Conservation (phyloP, 2,329 filamentous ascomycete genomes). For the Aspergillus bombycis region DNA sequence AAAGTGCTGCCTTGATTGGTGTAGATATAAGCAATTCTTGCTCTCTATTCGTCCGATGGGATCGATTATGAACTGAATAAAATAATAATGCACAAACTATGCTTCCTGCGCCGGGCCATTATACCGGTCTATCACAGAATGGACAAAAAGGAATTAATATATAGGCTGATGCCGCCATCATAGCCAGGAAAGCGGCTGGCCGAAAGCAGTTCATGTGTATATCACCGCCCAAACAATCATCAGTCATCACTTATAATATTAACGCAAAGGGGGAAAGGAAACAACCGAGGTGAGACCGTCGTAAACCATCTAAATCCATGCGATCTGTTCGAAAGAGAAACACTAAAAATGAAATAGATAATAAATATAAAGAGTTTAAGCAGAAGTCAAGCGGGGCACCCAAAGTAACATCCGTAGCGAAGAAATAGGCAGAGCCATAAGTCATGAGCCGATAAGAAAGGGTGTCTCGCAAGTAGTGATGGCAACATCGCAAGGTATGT, state of each 20-base stretch:
- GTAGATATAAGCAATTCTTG: background rate
- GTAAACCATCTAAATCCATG: slow-evolving; percentile 6
- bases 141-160: background rate
- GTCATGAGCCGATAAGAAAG: background rate
- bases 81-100: background rate
- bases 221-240: slow-evolving; percentile 10
- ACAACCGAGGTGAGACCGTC: background rate
- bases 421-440: background rate
- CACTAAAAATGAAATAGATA: slow-evolving; percentile 2
- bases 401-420: background rate
- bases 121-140: slow-evolving; percentile 11
- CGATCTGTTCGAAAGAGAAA: slow-evolving; percentile 8
- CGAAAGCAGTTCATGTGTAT: background rate
- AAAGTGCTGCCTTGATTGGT: background rate
- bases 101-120: slow-evolving; percentile 10
- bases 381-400: background rate
- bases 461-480: background rate
- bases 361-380: background rate
- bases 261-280: background rate
- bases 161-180: background rate
- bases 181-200: background rate
- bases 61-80: background rate
- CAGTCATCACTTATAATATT: slow-evolving; percentile 12
- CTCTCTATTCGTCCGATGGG: background rate
- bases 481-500: background rate